Evolutionary conservation across 306 rosid genomes (phyloP).

Genomic region (Glycine soja): DNA sequence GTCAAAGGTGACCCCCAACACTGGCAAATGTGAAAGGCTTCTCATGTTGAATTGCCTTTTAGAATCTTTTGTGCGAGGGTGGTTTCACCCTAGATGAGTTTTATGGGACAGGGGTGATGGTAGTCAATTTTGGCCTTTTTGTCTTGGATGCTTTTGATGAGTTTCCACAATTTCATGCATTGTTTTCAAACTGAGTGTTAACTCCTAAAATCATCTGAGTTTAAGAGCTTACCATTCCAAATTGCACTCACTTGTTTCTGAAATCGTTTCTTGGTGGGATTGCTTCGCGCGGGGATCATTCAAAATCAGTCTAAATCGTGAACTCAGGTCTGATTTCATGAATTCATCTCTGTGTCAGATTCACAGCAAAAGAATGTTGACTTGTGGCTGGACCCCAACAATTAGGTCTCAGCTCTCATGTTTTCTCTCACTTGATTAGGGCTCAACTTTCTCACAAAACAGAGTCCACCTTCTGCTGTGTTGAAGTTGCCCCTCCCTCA

Average conservation of each 20-base stretch:
- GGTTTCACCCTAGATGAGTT: constrained; percentile 7
- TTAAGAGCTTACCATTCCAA: background rate
- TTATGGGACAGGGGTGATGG: constrained; percentile 1
- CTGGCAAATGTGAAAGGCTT: no score
- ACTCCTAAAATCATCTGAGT: background rate
- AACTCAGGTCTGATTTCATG: background rate
- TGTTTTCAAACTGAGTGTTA: background rate
- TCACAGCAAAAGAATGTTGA: background rate
- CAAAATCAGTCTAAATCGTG: background rate
- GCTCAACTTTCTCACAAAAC: background rate
- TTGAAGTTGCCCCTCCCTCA: no score
- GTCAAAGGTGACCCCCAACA: background rate
- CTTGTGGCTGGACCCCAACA: background rate
- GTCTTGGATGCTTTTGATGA: background rate
- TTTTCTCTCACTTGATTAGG: background rate
- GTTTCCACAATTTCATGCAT: background rate
- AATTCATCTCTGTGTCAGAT: background rate
- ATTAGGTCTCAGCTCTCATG: background rate
- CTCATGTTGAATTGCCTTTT: no score
- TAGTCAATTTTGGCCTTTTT: background rate
- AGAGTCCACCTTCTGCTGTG: background rate
- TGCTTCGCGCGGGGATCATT: background rate
- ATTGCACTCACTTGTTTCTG: background rate
- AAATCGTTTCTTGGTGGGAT: background rate
- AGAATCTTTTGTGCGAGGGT: background rate